Evolutionary conservation across 495 filamentous ascomycete species (phyloP).

Genomic region (Saxophila tyrrhenica): DNA sequence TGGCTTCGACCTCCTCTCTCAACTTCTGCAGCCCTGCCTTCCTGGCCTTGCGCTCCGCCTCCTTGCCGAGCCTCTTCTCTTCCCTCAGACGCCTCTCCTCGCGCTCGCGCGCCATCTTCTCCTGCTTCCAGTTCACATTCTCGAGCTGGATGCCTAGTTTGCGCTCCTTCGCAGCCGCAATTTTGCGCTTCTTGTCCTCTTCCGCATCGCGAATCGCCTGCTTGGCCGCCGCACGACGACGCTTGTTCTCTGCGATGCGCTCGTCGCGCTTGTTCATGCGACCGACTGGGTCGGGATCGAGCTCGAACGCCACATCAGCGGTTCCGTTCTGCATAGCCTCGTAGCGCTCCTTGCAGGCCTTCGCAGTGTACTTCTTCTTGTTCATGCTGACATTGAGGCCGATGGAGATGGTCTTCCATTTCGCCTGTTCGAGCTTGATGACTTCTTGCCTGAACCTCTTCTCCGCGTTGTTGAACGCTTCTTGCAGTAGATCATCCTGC

Average conservation of each 20-base stretch:
- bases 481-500: conserved; percentile 24
- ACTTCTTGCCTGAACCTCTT: conserved; percentile 19
- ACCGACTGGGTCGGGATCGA: conserved; percentile 21
- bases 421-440: conserved; percentile 16
- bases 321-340: conserved; percentile 22
- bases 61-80: conserved; percentile 3
- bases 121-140: conserved; percentile 68
- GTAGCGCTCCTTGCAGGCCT: conserved; percentile 26
- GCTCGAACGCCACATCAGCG: conserved; percentile 23
- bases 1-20: conserved; percentile 1
- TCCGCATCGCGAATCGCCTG: background rate
- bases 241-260: conserved; percentile 13
- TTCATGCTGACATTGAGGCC: conserved; percentile 16
- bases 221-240: conserved; percentile 2
- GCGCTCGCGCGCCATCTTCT: background rate
- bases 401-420: conserved; percentile 18
- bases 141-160: conserved; percentile 26
- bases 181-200: background rate
- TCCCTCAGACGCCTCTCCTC: conserved; percentile 1
- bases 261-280: conserved; percentile 18
- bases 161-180: conserved; percentile 9
- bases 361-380: conserved; percentile 23
- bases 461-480: conserved; percentile 17
- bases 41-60: background rate
- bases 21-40: conserved; percentile 1